These are phyloP conservation scores for Monosporozyma aquatica DNA, from an alignment of 805 yeast species.

Conservation along the genomic window DNA sequence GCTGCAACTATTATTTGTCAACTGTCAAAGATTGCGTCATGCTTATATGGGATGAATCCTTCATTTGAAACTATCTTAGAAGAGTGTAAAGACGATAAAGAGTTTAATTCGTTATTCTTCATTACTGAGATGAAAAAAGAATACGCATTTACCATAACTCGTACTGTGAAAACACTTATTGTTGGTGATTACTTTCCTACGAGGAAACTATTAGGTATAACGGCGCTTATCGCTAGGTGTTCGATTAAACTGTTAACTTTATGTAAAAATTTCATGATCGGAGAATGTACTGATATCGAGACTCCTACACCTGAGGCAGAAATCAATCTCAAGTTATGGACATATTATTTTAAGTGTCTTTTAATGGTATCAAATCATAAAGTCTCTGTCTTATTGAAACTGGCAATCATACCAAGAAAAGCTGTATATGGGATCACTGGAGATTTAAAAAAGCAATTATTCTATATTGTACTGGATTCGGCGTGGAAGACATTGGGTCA, in stretches of 20 bases:
- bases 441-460: constrained; percentile 51
- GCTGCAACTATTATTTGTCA: constrained; percentile 51
- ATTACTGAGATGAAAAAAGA: constrained; percentile 34
- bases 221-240: constrained; percentile 48
- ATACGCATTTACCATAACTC: constrained; percentile 36
- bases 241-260: constrained; percentile 46
- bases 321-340: constrained; percentile 48
- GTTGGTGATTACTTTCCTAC: constrained; percentile 55
- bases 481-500: constrained; percentile 73
- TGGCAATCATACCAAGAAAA: constrained; percentile 62
- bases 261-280: constrained; percentile 41
- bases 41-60: constrained; percentile 32
- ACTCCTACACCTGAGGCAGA: neutral
- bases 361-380: constrained; percentile 54
- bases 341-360: constrained; percentile 49
- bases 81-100: constrained; percentile 31
- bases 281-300: constrained; percentile 40
- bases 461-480: constrained; percentile 42
- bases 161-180: constrained; percentile 43
- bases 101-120: constrained; percentile 36
- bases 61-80: constrained; percentile 38
- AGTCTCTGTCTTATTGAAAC: constrained; percentile 59
- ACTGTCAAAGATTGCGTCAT: constrained; percentile 42
- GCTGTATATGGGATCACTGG: constrained; percentile 59
- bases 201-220: constrained; percentile 64